Evolutionary conservation across 177 flowering plant species (phyloP).

Genomic region (Vitis hybrid): DNA sequence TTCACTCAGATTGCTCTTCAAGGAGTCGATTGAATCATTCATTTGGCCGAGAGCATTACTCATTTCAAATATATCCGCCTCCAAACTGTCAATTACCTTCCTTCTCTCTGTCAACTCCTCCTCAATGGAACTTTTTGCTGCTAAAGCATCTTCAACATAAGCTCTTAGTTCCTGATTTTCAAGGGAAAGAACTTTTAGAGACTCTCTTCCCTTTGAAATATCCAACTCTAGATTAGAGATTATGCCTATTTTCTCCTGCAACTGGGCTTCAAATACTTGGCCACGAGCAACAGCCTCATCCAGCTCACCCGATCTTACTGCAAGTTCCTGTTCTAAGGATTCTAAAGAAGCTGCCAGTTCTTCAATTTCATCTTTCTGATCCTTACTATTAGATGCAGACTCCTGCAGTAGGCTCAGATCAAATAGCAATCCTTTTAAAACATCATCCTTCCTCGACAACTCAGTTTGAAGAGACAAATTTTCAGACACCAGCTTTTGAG

Average conservation of each 20-base stretch:
- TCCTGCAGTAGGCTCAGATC: constrained; percentile 89
- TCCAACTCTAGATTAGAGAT: constrained; percentile 53
- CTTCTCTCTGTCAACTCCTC: constrained; percentile 50
- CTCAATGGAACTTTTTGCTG: constrained; percentile 44
- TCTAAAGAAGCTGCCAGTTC: constrained; percentile 49
- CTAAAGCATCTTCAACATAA: constrained; percentile 36
- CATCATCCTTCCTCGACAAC: constrained; percentile 69
- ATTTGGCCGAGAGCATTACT: constrained; percentile 43
- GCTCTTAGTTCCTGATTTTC: constrained; percentile 52
- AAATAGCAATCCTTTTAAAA: constrained; percentile 67
- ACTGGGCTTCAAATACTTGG: constrained; percentile 50
- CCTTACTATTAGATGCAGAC: constrained; percentile 67
- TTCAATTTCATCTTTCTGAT: constrained; percentile 67
- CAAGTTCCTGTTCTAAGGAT: constrained; percentile 57
- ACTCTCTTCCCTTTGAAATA: constrained; percentile 33
- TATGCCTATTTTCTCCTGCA: constrained; percentile 47
- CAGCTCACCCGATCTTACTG: constrained; percentile 46
- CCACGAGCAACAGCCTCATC: constrained; percentile 40
- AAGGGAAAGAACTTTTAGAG: constrained; percentile 26
- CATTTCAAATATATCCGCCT: constrained; percentile 55
- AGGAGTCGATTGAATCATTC: constrained; percentile 42
- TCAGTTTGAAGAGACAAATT: constrained; percentile 58
- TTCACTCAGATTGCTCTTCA: constrained; percentile 44
- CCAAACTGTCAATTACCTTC: constrained; percentile 48
- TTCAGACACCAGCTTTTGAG: constrained; percentile 45